Conservation (phyloP, 345 rosid genomes). For the Cardamine resedifolia region DNA sequence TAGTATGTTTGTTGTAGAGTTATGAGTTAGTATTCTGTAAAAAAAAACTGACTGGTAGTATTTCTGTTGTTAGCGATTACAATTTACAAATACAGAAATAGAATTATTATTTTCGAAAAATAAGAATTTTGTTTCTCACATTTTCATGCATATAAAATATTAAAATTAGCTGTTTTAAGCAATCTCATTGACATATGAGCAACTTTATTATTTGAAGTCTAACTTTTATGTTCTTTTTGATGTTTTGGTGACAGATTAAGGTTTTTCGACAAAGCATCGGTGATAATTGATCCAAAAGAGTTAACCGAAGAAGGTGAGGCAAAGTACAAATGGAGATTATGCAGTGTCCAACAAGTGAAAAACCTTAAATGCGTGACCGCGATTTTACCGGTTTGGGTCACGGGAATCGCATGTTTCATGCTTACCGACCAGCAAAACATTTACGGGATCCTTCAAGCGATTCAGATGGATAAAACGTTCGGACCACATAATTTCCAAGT, state of each 20-base stretch:
- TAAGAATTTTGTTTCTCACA: background rate
- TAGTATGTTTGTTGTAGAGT: too few species aligned
- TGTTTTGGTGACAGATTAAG: conserved; percentile 35
- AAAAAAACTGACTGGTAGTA: too few species aligned
- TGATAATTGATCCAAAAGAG: conserved; percentile 48
- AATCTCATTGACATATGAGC: too few species aligned
- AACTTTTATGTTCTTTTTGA: conserved; percentile 13
- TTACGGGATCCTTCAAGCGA: conserved; percentile 64
- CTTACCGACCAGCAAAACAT: conserved; percentile 62
- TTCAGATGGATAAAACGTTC: conserved; percentile 47
- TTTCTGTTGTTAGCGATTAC: too few species aligned
- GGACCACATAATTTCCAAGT: conserved; percentile 40
- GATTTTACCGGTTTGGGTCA: conserved; percentile 55
- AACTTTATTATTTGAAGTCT: conserved; percentile 24
- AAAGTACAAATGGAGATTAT: conserved; percentile 54
- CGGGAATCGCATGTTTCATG: conserved; percentile 65
- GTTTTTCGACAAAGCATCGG: conserved; percentile 59
- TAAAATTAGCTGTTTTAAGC: background rate
- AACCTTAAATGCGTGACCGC: conserved; percentile 52
- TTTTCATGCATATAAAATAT: background rate
- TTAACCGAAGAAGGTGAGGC: conserved; percentile 46
- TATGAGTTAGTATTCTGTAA: too few species aligned
- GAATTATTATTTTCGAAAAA: background rate
- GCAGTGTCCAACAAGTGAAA: conserved; percentile 65
- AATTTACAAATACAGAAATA: background rate